Evolutionary conservation across 306 rosid species (phyloP).

Genomic region (Quercus dentata): DNA sequence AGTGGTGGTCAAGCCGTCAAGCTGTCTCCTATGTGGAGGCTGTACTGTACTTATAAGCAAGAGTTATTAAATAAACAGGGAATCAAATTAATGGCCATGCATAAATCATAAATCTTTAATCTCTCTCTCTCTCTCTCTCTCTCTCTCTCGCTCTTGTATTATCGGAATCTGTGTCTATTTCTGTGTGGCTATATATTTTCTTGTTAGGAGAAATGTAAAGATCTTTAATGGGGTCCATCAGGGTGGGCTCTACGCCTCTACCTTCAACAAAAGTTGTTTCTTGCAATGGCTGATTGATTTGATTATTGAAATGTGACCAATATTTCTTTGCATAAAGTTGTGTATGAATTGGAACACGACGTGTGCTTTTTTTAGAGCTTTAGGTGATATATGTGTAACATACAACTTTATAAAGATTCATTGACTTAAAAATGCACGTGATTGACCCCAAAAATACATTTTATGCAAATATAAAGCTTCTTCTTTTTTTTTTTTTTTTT

Average conservation of each 20-base stretch:
- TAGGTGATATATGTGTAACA: no score
- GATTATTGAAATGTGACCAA: no score
- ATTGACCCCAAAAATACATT: no score
- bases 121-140: background rate
- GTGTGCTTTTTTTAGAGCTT: no score
- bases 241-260: constrained; percentile 29
- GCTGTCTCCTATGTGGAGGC: constrained; percentile 66
- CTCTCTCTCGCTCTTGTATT: background rate
- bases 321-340: no score
- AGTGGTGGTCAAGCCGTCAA: constrained; percentile 29
- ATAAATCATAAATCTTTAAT: background rate
- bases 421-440: no score
- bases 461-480: no score
- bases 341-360: no score
- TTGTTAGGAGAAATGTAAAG: background rate
- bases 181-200: constrained; percentile 12
- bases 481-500: no score
- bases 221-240: constrained; percentile 14
- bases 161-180: background rate
- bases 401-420: no score
- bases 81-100: constrained; percentile 28
- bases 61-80: constrained; percentile 24
- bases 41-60: constrained; percentile 15
- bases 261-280: background rate
- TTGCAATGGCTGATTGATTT: background rate